Evolutionary conservation across 202 grass and related monocot species (phyloP).

Genomic region (Schoenoplectus triqueter): DNA sequence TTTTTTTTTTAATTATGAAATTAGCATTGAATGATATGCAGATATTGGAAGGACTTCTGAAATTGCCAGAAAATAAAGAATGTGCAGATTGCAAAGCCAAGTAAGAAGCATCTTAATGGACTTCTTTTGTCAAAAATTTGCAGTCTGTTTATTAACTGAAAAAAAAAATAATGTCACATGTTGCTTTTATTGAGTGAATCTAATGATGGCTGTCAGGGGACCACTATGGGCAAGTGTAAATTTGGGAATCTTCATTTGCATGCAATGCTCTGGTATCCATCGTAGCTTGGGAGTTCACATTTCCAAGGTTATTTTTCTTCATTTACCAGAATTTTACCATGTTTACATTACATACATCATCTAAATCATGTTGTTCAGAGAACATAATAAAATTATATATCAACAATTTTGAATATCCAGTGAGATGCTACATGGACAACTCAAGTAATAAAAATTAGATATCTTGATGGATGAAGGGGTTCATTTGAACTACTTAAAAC

Average conservation of each 20-base stretch:
- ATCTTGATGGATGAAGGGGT: conserved; percentile 1
- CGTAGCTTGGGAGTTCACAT: conserved; percentile 98
- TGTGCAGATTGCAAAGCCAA: conserved; percentile 95
- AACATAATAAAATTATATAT: not conserved
- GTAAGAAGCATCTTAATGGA: conserved; percentile 49
- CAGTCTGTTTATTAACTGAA: not conserved
- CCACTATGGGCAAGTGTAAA: conserved; percentile 98
- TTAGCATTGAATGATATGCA: conserved; percentile 39
- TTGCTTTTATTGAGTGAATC: conserved; percentile 9
- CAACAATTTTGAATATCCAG: not conserved
- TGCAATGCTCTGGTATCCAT: conserved; percentile 99
- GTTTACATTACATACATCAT: not conserved
- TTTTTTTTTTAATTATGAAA: not conserved
- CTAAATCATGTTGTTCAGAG: not conserved
- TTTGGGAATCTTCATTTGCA: conserved; percentile 96
- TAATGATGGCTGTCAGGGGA: conserved; percentile 51
- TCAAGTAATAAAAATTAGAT: not conserved
- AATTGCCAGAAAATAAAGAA: conserved; percentile 87
- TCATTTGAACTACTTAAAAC: conserved; percentile 5
- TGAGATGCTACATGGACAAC: not conserved
- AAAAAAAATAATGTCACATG: conserved; percentile 5
- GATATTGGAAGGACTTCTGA: conserved; percentile 87
- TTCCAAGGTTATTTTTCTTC: conserved; percentile 69
- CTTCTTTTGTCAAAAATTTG: not conserved
- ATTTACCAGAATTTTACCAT: conserved; percentile 7